Percentiles rank a stretch among this genome's conserved stretches.
Evolutionary conservation across 768 basidiomycete species (phyloP).

Genomic region (Phaeotremella fagi): DNA sequence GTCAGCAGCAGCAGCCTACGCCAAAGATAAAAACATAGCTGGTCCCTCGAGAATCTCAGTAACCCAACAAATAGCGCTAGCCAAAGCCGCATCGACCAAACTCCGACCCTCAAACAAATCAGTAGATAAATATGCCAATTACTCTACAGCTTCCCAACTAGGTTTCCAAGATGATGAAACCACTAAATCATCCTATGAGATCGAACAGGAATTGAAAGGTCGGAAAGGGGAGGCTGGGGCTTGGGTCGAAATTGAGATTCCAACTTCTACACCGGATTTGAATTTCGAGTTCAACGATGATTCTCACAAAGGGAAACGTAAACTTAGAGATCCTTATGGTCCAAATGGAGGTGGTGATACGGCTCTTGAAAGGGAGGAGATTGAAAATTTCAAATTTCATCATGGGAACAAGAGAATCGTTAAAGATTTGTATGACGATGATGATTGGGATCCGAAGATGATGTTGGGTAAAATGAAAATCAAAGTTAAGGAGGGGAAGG

Average conservation of each 20-base stretch:
- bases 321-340: slow-evolving; percentile 7
- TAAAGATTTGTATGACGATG: slow-evolving; percentile 60
- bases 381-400: slow-evolving; percentile 54
- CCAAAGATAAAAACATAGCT: slow-evolving; percentile 68
- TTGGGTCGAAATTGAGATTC: slow-evolving; percentile 14
- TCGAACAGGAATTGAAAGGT: slow-evolving; percentile 50
- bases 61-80: slow-evolving; percentile 37
- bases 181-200: slow-evolving; percentile 60
- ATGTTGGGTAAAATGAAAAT: slow-evolving; percentile 59
- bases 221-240: slow-evolving; percentile 18
- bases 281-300: neutral
- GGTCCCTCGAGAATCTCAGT: slow-evolving; percentile 46
- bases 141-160: slow-evolving; percentile 78
- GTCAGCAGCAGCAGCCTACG: slow-evolving; percentile 59
- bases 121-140: slow-evolving; percentile 60
- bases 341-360: slow-evolving; percentile 7
- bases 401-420: slow-evolving; percentile 70
- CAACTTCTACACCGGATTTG: neutral
- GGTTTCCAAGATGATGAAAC: slow-evolving; percentile 75
- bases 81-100: slow-evolving; percentile 48
- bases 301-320: slow-evolving; percentile 56
- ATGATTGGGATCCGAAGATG: slow-evolving; percentile 73
- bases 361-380: slow-evolving; percentile 29
- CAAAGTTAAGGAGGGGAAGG: slow-evolving; percentile 51
- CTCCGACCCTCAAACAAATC: slow-evolving; percentile 49